A percentile compares a stretch with the other conserved stretches of the same genome.
phyloP scores from a whole-genome alignment of 805 yeast genomes.

The Metschnikowia kunwiensis region DNA sequence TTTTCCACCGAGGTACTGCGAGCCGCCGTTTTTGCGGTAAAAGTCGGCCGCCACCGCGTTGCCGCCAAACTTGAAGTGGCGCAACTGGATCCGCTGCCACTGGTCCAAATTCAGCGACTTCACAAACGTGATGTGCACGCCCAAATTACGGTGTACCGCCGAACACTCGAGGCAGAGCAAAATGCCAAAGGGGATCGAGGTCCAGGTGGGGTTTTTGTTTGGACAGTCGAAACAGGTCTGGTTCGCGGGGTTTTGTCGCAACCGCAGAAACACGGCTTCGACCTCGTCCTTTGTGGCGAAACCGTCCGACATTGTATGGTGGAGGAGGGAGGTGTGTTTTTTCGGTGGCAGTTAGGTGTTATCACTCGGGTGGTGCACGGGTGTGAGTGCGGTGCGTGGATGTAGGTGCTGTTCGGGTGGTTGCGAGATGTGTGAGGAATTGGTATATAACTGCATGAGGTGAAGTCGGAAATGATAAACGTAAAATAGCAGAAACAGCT shows the following conservation, averaged over 20 bases:
- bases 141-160: conserved; percentile 91
- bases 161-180: conserved; percentile 92
- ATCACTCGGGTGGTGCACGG: conserved; percentile 7
- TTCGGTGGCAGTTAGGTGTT: background rate
- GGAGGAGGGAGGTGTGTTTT: conserved; percentile 1
- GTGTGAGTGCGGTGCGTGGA: too few relatives aligned
- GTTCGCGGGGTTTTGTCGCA: conserved; percentile 68
- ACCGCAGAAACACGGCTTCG: conserved; percentile 57
- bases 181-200: conserved; percentile 94
- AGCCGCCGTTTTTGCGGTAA: conserved; percentile 81
- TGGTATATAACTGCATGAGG: too few relatives aligned
- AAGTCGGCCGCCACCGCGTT: conserved; percentile 82
- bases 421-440: too few relatives aligned
- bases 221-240: conserved; percentile 91
- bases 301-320: conserved; percentile 37
- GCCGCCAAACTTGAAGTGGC: conserved; percentile 93
- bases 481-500: too few relatives aligned
- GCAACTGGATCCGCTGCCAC: conserved; percentile 87
- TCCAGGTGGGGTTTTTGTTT: conserved; percentile 96
- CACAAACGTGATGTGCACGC: conserved; percentile 94
- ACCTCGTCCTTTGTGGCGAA: conserved; percentile 71
- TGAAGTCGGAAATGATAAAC: too few relatives aligned
- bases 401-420: too few relatives aligned
- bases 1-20: conserved; percentile 54
- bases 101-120: conserved; percentile 88